phyloP scores from a whole-genome alignment of 2,329 filamentous ascomycete species.

The Spiromastix sp. region DNA sequence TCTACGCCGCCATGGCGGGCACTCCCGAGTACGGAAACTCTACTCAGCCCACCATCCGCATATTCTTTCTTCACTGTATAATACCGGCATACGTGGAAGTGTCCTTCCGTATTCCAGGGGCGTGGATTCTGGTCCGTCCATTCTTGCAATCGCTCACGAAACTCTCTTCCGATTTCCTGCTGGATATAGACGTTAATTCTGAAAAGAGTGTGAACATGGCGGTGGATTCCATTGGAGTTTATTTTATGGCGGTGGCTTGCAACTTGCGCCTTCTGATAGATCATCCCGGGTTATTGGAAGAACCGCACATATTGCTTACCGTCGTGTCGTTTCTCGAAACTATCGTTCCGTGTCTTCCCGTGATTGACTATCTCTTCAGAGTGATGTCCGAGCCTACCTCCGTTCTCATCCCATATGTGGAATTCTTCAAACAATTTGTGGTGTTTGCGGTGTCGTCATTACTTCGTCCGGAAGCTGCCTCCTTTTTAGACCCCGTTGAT shows the following conservation, averaged over 20 bases:
- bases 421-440: conserved; percentile 31
- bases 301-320: conserved; percentile 29
- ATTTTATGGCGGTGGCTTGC: conserved; percentile 29
- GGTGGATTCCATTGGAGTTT: conserved; percentile 24
- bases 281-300: conserved; percentile 24
- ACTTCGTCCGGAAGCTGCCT: conserved; percentile 11
- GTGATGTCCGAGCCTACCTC: conserved; percentile 16
- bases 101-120: conserved; percentile 34
- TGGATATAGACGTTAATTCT: conserved; percentile 36
- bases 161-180: conserved; percentile 35
- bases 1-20: conserved; percentile 39
- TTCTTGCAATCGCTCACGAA: conserved; percentile 39
- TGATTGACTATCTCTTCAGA: conserved; percentile 39
- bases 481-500: conserved; percentile 9
- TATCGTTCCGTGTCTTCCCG: conserved; percentile 29
- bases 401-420: conserved; percentile 22
- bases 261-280: conserved; percentile 27
- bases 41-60: conserved; percentile 37
- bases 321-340: conserved; percentile 31
- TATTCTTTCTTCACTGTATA: conserved; percentile 42
- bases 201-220: conserved; percentile 26
- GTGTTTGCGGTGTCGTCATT: conserved; percentile 23
- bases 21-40: conserved; percentile 31
- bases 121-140: conserved; percentile 44
- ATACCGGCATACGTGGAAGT: conserved; percentile 48